Conservation (phyloP, 2,329 filamentous ascomycete species). For the Apiospora kogelbergensis region DNA sequence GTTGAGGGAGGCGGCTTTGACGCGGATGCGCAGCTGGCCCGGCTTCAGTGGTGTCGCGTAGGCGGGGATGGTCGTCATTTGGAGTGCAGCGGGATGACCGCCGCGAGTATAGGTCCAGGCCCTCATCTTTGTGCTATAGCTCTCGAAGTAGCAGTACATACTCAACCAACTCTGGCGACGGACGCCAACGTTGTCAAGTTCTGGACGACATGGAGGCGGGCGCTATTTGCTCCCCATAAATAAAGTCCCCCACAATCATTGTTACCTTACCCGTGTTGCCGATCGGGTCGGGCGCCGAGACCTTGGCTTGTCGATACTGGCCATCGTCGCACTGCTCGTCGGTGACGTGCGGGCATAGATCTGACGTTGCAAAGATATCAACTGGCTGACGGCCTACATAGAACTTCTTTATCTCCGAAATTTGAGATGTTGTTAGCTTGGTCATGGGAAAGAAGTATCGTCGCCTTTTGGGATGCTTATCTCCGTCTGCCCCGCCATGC, state of each 20-base stretch:
- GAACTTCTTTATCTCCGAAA: neutral
- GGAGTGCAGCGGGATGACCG: slow-evolving; percentile 13
- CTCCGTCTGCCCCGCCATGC: neutral
- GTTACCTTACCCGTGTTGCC: slow-evolving; percentile 1
- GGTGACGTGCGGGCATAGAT: neutral
- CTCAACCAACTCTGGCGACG: no score
- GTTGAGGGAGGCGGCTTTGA: slow-evolving; percentile 20
- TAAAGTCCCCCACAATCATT: neutral
- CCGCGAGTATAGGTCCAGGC: slow-evolving; percentile 15
- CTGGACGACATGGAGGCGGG: neutral
- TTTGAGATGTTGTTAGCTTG: no score
- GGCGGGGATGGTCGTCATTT: neutral
- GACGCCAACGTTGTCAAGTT: neutral
- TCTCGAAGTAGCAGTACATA: no score
- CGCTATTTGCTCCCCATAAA: neutral
- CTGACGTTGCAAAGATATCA: neutral
- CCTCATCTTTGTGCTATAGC: no score
- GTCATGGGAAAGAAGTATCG: no score
- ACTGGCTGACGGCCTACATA: neutral
- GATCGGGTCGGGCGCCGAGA: neutral
- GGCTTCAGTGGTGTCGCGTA: slow-evolving; percentile 7
- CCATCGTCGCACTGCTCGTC: neutral
- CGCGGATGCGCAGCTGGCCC: slow-evolving; percentile 15
- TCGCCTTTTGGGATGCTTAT: neutral
- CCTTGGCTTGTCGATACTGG: neutral